Conservation (phyloP, 2,329 filamentous ascomycete species). For the Cordyceps tenuipes region DNA sequence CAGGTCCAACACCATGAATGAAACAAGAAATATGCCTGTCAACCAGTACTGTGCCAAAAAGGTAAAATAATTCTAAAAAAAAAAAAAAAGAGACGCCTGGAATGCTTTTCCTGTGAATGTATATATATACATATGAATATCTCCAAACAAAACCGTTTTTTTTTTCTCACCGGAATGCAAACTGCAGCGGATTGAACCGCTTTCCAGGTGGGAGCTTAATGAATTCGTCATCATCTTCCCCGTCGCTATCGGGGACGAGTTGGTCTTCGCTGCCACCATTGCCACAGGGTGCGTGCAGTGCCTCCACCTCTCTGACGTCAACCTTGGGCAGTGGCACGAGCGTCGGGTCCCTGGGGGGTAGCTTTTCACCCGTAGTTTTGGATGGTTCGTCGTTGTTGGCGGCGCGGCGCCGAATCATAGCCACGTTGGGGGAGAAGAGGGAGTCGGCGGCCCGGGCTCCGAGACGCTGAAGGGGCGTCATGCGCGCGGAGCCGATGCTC, state of each 20-base stretch:
- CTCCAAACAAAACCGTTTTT: background rate
- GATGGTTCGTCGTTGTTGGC: constrained; percentile 18
- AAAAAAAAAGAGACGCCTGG: too few species aligned
- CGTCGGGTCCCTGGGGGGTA: constrained; percentile 39
- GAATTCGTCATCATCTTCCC: constrained; percentile 29
- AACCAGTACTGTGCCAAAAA: background rate
- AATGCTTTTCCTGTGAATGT: background rate
- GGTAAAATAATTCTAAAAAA: background rate
- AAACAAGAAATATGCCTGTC: background rate
- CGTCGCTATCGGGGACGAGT: constrained; percentile 45
- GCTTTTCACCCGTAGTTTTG: constrained; percentile 14
- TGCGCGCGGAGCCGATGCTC: constrained; percentile 33
- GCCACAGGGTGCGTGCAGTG: constrained; percentile 33
- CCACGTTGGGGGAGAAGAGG: background rate
- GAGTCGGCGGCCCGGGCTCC: constrained; percentile 26
- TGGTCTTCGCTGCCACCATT: constrained; percentile 47
- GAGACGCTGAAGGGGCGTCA: constrained; percentile 47
- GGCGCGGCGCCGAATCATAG: background rate
- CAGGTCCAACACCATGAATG: too few species aligned
- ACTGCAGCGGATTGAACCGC: constrained; percentile 41
- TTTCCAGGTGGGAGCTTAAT: constrained; percentile 16
- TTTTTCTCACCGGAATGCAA: constrained; percentile 26
- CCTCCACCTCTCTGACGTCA: constrained; percentile 44
- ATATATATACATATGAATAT: background rate
- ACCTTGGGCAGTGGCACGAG: constrained; percentile 48